These are phyloP conservation scores for Trapa incisa DNA, from an alignment of 345 rosid genomes.

Conservation along the genomic window DNA sequence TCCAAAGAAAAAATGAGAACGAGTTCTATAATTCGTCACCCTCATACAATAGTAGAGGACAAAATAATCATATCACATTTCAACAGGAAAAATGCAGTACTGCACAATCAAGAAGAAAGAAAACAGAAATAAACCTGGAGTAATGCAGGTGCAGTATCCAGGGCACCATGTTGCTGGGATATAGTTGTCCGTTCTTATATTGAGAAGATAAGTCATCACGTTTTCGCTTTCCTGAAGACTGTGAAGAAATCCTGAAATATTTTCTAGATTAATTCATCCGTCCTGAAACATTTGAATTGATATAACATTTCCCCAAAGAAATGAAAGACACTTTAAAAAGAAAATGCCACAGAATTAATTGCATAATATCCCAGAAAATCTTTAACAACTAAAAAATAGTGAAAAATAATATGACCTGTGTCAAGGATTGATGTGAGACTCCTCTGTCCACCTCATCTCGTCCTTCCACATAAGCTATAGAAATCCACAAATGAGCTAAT, in stretches of 20 bases:
- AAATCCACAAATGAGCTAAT: neutral
- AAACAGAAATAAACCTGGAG: slow-evolving; percentile 17
- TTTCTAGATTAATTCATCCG: slow-evolving; percentile 10
- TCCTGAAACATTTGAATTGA: neutral
- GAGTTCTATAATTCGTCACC: neutral
- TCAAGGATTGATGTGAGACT: slow-evolving; percentile 54
- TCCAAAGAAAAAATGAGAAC: neutral
- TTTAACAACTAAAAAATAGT: neutral
- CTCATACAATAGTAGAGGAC: neutral
- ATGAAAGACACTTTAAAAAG: neutral
- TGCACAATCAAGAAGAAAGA: neutral
- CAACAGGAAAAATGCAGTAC: neutral
- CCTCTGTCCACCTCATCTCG: slow-evolving; percentile 82
- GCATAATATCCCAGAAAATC: neutral
- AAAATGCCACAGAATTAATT: no score
- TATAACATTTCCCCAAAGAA: neutral
- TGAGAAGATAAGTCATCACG: slow-evolving; percentile 67
- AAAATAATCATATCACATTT: neutral
- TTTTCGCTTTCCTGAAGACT: slow-evolving; percentile 77
- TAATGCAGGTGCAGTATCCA: slow-evolving; percentile 37
- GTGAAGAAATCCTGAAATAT: slow-evolving; percentile 72
- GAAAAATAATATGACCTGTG: slow-evolving; percentile 41
- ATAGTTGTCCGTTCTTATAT: slow-evolving; percentile 77
- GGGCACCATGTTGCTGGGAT: slow-evolving; percentile 97
- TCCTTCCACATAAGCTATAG: slow-evolving; percentile 84